Percentiles rank a stretch among this genome's conserved stretches.
Conservation (phyloP, 768 basidiomycete species). For the Russula griseocarnosa region DNA sequence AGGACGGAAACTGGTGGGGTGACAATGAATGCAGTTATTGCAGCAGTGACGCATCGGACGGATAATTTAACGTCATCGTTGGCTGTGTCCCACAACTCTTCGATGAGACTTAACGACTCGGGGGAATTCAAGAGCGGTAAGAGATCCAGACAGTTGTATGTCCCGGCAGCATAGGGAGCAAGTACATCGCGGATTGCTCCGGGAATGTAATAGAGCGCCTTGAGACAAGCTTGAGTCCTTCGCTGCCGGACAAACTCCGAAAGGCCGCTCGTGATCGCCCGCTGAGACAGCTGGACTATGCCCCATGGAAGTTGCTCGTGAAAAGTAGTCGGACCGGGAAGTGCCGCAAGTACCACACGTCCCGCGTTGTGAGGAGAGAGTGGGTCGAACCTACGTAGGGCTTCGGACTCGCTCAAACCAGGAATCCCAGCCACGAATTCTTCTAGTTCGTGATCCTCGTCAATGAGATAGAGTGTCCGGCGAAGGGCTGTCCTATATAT, state of each 20-base stretch:
- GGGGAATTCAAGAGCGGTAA: not conserved
- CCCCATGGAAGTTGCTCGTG: conserved; percentile 1
- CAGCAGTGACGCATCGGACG: not conserved
- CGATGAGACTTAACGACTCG: not conserved
- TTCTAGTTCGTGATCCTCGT: conserved; percentile 3
- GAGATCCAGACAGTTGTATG: not conserved
- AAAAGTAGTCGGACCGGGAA: conserved; percentile 3
- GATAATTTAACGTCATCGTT: not conserved
- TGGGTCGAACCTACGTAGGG: not conserved
- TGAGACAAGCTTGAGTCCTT: not conserved
- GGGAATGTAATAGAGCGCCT: not conserved
- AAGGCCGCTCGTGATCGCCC: not conserved
- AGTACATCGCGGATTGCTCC: conserved; percentile 1
- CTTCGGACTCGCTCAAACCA: not conserved
- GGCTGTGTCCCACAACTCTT: not conserved
- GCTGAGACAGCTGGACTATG: not conserved
- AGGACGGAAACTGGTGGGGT: not conserved
- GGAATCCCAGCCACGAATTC: conserved; percentile 1
- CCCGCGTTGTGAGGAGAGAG: not conserved
- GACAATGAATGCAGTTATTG: not conserved
- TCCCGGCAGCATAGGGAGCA: not conserved
- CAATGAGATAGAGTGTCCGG: not conserved
- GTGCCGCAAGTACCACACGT: not conserved
- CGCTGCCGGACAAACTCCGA: not conserved
- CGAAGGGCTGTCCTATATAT: not conserved